Evolutionary conservation across 169 alveolate species (phyloP).

Genomic region (Plasmodium relictum): DNA sequence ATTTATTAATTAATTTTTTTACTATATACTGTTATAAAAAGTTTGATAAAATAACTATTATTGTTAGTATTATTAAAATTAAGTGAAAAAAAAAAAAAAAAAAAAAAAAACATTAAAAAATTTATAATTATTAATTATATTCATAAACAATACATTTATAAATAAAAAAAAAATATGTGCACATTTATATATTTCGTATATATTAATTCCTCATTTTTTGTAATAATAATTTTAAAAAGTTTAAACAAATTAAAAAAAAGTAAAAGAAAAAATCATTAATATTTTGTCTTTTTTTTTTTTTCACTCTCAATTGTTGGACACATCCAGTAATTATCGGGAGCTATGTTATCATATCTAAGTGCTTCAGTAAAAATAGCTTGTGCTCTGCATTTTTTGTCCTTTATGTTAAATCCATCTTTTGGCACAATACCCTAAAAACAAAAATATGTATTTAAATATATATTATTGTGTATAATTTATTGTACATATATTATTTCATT

Average conservation of each 20-base stretch:
- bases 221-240: slow-evolving; percentile 9
- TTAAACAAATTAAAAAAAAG: slow-evolving; percentile 5
- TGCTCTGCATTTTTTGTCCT: slow-evolving; percentile 39
- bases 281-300: slow-evolving; percentile 17
- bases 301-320: slow-evolving; percentile 73
- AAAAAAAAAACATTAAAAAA: not conserved
- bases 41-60: not conserved
- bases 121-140: not conserved
- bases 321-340: slow-evolving; percentile 73
- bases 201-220: not conserved
- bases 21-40: too few species aligned
- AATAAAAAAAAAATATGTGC: not conserved
- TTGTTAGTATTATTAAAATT: slow-evolving; percentile 6
- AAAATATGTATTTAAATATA: not conserved
- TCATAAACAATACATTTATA: not conserved
- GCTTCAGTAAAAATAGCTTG: slow-evolving; percentile 40
- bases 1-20: too few species aligned
- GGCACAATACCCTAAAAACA: slow-evolving; percentile 71
- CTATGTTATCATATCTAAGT: slow-evolving; percentile 72
- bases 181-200: not conserved
- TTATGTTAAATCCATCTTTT: slow-evolving; percentile 30
- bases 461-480: not conserved
- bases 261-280: not conserved
- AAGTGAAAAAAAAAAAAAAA: slow-evolving; percentile 7
- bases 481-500: too few species aligned